Percentiles rank a stretch among this genome's conserved stretches.
phyloP scores from a whole-genome alignment of 2,329 filamentous ascomycete genomes.

The Aureobasidium vineae region DNA sequence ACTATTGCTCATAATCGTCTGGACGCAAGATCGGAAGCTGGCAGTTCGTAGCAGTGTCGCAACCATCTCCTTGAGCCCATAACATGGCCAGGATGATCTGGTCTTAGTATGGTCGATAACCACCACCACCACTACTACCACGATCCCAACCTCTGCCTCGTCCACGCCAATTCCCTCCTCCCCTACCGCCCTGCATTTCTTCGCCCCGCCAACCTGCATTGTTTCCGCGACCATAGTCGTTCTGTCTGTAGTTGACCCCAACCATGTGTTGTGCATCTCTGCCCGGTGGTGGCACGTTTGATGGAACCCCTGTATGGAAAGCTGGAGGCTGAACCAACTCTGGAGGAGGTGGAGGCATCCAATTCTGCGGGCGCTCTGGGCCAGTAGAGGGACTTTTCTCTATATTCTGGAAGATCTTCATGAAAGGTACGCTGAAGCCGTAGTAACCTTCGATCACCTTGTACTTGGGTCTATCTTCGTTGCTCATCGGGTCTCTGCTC shows the following conservation, averaged over 20 bases:
- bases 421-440: constrained; percentile 23
- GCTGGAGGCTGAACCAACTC: constrained; percentile 13
- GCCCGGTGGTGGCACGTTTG: not conserved
- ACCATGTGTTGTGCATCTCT: not conserved
- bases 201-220: constrained; percentile 4
- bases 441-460: constrained; percentile 28
- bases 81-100: not conserved
- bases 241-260: constrained; percentile 4
- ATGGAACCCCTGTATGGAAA: not conserved
- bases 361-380: constrained; percentile 7
- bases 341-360: constrained; percentile 19
- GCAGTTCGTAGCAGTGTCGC: not conserved
- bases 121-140: not conserved
- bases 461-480: constrained; percentile 9
- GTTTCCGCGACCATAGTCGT: not conserved
- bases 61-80: not conserved
- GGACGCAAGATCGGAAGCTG: not conserved
- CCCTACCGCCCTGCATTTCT: not conserved
- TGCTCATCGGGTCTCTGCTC: not conserved
- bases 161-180: constrained; percentile 19
- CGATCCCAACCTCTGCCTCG: constrained; percentile 9
- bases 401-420: constrained; percentile 23
- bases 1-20: not conserved
- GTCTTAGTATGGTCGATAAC: constrained; percentile 4
- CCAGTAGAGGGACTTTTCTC: not conserved